A percentile compares a stretch with the other conserved stretches of the same genome.
phyloP scores from a whole-genome alignment of 169 alveolate genomes.

The Cryptosporidium andersoni region DNA sequence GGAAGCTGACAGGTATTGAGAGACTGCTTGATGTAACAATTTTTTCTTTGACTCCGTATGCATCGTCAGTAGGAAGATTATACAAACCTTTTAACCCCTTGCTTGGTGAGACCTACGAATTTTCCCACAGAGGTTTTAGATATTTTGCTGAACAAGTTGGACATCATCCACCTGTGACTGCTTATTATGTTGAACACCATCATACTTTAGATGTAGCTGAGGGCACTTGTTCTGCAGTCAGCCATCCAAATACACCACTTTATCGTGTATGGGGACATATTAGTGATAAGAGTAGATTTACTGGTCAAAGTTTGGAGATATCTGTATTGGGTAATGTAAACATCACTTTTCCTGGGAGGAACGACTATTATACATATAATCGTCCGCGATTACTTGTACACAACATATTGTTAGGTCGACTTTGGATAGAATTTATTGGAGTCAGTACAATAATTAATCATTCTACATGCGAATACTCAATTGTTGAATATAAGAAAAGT shows the following conservation, averaged over 20 bases:
- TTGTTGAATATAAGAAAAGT: conserved; percentile 53
- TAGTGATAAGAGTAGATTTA: conserved; percentile 56
- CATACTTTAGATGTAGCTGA: background rate
- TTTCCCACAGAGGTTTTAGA: conserved; percentile 87
- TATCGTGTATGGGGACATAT: conserved; percentile 63
- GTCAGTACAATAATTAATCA: conserved; percentile 37
- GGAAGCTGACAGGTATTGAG: conserved; percentile 70
- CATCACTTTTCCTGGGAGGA: conserved; percentile 28
- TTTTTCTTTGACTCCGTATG: conserved; percentile 87
- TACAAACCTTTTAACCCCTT: conserved; percentile 95
- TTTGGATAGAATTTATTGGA: conserved; percentile 85
- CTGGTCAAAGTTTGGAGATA: conserved; percentile 68
- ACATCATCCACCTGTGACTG: conserved; percentile 96
- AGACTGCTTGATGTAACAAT: conserved; percentile 87
- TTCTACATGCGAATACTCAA: conserved; percentile 48
- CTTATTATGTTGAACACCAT: conserved; percentile 83
- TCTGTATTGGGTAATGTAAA: conserved; percentile 52
- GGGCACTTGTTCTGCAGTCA: conserved; percentile 9
- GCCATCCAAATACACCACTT: conserved; percentile 56
- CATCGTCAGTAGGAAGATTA: conserved; percentile 87
- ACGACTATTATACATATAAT: conserved; percentile 81
- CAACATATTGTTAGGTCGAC: conserved; percentile 87
- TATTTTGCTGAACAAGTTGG: conserved; percentile 91
- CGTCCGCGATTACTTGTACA: conserved; percentile 87
- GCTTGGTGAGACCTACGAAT: conserved; percentile 96